These are phyloP conservation scores for Populus ilicifolia DNA, from an alignment of 345 rosid genomes.

Conservation along the genomic window DNA sequence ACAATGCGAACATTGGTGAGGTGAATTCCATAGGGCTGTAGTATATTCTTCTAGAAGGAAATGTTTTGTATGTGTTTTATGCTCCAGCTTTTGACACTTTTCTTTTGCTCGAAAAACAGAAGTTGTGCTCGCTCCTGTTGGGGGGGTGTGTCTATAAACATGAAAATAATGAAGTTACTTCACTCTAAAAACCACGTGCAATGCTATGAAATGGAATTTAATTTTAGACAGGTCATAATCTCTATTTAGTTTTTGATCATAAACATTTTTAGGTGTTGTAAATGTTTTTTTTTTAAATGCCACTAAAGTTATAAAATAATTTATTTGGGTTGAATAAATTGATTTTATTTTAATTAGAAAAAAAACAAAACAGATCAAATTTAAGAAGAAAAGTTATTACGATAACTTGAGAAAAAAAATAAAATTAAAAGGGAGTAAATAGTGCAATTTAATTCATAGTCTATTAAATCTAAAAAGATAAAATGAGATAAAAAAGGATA, in stretches of 20 bases:
- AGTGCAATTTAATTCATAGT: too few relatives aligned
- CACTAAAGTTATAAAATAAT: too few relatives aligned
- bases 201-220: neutral
- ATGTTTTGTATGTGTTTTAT: neutral
- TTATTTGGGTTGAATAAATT: too few relatives aligned
- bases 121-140: too few relatives aligned
- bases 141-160: neutral
- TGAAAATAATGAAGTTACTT: neutral
- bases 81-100: neutral
- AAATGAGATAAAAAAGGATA: rapidly evolving
- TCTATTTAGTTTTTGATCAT: neutral
- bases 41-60: slow-evolving; percentile 23
- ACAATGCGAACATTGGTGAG: slow-evolving; percentile 19
- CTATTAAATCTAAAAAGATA: too few relatives aligned
- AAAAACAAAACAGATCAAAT: too few relatives aligned
- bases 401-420: too few relatives aligned
- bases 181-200: neutral
- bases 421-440: too few relatives aligned
- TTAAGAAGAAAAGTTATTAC: too few relatives aligned
- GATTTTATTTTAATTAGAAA: too few relatives aligned
- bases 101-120: neutral
- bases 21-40: slow-evolving; percentile 21
- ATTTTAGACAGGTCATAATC: neutral
- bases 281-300: too few relatives aligned
- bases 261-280: too few relatives aligned